phyloP scores from a whole-genome alignment of 2,329 filamentous ascomycete species.

The Fusarium liriodendri region DNA sequence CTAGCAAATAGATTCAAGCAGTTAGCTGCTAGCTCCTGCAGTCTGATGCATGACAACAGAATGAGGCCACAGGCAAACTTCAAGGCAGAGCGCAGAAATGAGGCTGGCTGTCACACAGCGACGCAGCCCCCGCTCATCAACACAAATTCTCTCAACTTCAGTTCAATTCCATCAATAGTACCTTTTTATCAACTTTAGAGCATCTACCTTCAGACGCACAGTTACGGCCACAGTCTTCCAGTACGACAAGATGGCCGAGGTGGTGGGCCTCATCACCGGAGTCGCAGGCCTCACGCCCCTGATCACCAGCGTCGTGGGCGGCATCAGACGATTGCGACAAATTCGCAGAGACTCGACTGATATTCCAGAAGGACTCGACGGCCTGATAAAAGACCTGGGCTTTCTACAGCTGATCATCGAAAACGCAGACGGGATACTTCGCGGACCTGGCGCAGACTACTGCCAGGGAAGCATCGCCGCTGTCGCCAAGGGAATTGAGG shows the following conservation, averaged over 20 bases:
- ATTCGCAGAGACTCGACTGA: background rate
- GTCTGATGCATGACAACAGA: background rate
- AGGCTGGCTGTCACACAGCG: background rate
- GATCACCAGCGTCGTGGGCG: background rate
- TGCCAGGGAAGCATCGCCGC: background rate
- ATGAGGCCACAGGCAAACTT: background rate
- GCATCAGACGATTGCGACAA: background rate
- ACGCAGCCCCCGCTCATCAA: background rate
- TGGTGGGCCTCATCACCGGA: background rate
- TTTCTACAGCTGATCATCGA: background rate
- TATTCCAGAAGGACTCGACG: background rate
- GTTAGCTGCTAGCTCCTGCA: background rate
- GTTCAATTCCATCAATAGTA: background rate
- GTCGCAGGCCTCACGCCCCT: background rate
- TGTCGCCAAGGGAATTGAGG: background rate
- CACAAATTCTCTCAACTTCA: background rate
- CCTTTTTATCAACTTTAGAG: background rate
- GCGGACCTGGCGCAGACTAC: background rate
- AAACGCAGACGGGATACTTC: rapidly evolving
- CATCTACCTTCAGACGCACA: background rate
- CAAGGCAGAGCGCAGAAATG: background rate
- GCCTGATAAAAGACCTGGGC: rapidly evolving
- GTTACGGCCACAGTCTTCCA: rapidly evolving
- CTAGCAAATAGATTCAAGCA: background rate
- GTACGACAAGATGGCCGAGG: background rate